phyloP scores from a whole-genome alignment of 441 rosid species.

The Syzygium malaccense region DNA sequence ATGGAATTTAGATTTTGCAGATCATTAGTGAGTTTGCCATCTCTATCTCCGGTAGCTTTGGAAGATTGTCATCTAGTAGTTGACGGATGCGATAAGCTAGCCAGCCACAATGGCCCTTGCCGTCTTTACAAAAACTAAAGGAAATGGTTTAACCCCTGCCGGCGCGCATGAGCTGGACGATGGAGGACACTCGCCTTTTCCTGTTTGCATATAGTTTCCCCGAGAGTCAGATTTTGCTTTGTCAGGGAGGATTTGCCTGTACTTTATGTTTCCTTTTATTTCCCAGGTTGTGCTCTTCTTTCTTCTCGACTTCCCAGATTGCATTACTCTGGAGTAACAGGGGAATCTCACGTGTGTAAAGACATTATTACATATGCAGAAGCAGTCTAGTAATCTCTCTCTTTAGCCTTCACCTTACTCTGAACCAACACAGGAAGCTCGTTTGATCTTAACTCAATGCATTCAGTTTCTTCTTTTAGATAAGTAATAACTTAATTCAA shows the following conservation, averaged over 20 bases:
- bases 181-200: fast-evolving
- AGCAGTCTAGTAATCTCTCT: too few species aligned
- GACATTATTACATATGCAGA: too few species aligned
- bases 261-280: background rate
- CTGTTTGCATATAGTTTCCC: fast-evolving
- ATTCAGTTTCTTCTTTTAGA: too few species aligned
- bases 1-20: background rate
- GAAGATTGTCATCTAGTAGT: background rate
- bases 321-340: fast-evolving
- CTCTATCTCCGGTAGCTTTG: background rate
- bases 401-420: too few species aligned
- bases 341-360: background rate
- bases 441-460: too few species aligned
- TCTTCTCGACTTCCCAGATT: background rate
- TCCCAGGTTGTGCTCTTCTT: background rate
- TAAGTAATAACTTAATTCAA: too few species aligned
- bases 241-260: background rate
- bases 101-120: background rate
- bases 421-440: too few species aligned
- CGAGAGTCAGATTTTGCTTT: background rate
- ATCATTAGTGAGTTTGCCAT: background rate
- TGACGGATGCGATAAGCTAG: background rate
- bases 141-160: background rate
- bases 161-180: background rate
- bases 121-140: background rate